phyloP scores from a whole-genome alignment of 148 eudicot genomes.

The Camellia sinensis region DNA sequence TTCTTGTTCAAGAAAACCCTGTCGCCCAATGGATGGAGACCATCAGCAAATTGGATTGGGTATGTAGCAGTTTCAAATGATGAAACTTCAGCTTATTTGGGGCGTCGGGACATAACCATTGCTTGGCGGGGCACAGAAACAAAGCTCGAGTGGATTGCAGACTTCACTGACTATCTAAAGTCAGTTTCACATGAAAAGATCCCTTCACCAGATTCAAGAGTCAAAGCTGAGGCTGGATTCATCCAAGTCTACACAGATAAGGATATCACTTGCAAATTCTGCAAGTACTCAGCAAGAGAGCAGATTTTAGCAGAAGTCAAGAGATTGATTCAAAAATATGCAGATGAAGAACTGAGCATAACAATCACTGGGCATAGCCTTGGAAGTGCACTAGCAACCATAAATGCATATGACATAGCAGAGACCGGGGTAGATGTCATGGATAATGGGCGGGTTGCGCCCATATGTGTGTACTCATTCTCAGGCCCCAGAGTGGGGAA shows the following conservation, averaged over 20 bases:
- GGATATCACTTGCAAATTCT: conserved; percentile 25
- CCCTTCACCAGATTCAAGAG: conserved; percentile 19
- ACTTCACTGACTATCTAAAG: conserved; percentile 25
- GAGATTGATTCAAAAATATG: conserved; percentile 21
- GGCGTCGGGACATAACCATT: conserved; percentile 40
- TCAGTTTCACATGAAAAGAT: conserved; percentile 23
- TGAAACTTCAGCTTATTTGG: conserved; percentile 26
- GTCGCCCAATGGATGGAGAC: conserved; percentile 29
- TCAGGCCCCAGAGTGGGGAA: conserved; percentile 42
- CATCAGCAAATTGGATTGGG: conserved; percentile 43
- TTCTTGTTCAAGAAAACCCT: conserved; percentile 26
- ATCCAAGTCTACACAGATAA: conserved; percentile 38
- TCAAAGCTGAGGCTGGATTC: conserved; percentile 38
- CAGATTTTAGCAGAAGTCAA: conserved; percentile 33
- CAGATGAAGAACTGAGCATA: conserved; percentile 34
- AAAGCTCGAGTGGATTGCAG: conserved; percentile 30
- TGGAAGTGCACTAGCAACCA: conserved; percentile 31
- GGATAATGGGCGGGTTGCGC: conserved; percentile 15
- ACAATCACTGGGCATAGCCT: conserved; percentile 41
- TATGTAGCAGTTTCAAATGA: conserved; percentile 43
- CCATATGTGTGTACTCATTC: conserved; percentile 29
- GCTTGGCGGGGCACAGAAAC: conserved; percentile 43
- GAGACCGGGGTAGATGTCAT: conserved; percentile 22
- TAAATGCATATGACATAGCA: conserved; percentile 37
- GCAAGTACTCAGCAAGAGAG: conserved; percentile 26